A percentile compares a stretch with the other conserved stretches of the same genome.
Conservation (phyloP, 768 basidiomycete species). For the Rossbeevera mucosa region DNA sequence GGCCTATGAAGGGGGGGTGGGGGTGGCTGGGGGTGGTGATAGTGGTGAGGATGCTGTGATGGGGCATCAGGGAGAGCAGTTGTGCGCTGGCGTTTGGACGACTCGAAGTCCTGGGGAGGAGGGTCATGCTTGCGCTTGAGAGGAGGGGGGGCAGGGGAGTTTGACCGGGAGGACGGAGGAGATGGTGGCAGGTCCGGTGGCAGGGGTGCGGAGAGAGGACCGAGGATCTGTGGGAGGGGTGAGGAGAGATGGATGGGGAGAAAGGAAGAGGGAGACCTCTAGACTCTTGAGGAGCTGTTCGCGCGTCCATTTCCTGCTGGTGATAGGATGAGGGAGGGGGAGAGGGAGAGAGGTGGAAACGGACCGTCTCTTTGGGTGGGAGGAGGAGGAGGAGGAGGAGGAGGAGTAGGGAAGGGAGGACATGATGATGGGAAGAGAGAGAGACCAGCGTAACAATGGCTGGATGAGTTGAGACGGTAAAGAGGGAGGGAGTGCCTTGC, state of each 20-base stretch:
- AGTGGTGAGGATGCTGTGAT: slow-evolving; percentile 29
- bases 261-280: slow-evolving; percentile 30
- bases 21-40: slow-evolving; percentile 25
- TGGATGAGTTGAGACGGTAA: slow-evolving; percentile 32
- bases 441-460: slow-evolving; percentile 39
- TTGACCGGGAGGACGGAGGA: slow-evolving; percentile 40
- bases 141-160: slow-evolving; percentile 35
- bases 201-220: slow-evolving; percentile 36
- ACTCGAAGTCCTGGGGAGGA: slow-evolving; percentile 21
- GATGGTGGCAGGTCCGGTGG: slow-evolving; percentile 44
- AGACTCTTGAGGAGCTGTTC: slow-evolving; percentile 38
- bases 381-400: slow-evolving; percentile 11
- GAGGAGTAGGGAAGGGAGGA: slow-evolving; percentile 27
- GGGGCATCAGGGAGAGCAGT: slow-evolving; percentile 20
- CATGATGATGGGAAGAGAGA: slow-evolving; percentile 38
- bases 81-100: slow-evolving; percentile 32
- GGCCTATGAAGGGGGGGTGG: slow-evolving; percentile 17
- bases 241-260: slow-evolving; percentile 11
- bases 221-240: slow-evolving; percentile 36
- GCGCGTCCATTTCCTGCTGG: slow-evolving; percentile 30
- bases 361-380: slow-evolving; percentile 34
- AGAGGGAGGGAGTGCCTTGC: slow-evolving; percentile 34
- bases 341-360: slow-evolving; percentile 13
- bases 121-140: slow-evolving; percentile 38
- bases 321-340: slow-evolving; percentile 26